Percentiles rank a stretch among this genome's conserved stretches.
These are phyloP conservation scores for Fusarium sp. DNA, from an alignment of 2,329 filamentous ascomycete genomes.

Conservation along the genomic window DNA sequence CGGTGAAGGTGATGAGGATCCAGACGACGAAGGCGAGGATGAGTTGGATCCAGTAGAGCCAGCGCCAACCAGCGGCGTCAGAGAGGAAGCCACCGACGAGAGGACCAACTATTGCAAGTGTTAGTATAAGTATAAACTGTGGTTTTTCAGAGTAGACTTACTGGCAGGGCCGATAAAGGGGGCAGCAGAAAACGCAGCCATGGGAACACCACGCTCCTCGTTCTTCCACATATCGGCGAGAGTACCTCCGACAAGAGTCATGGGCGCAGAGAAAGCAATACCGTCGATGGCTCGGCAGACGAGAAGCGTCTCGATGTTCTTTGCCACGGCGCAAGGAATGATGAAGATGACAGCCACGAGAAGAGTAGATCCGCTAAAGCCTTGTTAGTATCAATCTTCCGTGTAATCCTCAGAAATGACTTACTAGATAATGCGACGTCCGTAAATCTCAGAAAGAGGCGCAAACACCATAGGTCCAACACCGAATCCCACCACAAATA, in stretches of 20 bases:
- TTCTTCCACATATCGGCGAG: constrained; percentile 86
- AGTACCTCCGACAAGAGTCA: constrained; percentile 87
- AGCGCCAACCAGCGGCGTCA: constrained; percentile 80
- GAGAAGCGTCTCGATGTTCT: constrained; percentile 81
- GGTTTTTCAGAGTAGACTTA: constrained; percentile 46
- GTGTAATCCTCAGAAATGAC: constrained; percentile 21
- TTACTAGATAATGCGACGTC: constrained; percentile 77
- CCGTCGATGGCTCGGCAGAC: constrained; percentile 83
- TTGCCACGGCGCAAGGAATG: constrained; percentile 81
- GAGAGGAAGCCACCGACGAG: constrained; percentile 82
- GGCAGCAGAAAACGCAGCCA: constrained; percentile 87
- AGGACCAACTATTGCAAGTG: constrained; percentile 66
- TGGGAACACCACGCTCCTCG: constrained; percentile 86
- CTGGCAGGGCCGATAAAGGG: constrained; percentile 85
- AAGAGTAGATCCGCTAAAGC: constrained; percentile 67
- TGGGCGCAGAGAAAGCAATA: constrained; percentile 86
- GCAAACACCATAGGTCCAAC: constrained; percentile 85
- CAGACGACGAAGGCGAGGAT: constrained; percentile 79
- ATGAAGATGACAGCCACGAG: constrained; percentile 80
- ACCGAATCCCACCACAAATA: constrained; percentile 87
- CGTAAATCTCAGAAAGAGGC: constrained; percentile 80
- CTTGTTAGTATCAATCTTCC: not conserved
- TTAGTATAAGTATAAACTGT: constrained; percentile 8
- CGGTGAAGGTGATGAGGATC: constrained; percentile 85
- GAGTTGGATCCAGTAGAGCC: constrained; percentile 89